These are phyloP conservation scores for Colletotrichum australisinense DNA, from an alignment of 2,329 filamentous ascomycete genomes.

Conservation along the genomic window DNA sequence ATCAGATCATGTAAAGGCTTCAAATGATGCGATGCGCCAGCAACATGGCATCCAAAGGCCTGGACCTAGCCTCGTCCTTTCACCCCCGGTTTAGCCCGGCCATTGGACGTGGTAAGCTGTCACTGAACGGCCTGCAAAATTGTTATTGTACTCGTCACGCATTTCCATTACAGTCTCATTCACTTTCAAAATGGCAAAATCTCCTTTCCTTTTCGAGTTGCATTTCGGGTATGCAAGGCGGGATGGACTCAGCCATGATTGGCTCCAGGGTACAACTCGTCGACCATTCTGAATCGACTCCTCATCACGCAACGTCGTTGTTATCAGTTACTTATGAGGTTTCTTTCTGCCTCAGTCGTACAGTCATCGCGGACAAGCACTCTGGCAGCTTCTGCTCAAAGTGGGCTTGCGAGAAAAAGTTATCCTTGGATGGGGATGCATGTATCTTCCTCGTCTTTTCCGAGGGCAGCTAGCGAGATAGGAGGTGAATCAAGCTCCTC, in stretches of 20 bases:
- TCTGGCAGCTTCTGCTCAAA: background rate
- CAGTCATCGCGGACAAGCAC: background rate
- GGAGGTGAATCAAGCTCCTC: background rate
- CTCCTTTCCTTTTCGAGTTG: background rate
- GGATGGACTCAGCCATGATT: background rate
- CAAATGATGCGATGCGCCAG: background rate
- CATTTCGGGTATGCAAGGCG: background rate
- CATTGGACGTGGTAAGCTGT: background rate
- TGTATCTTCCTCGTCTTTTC: background rate
- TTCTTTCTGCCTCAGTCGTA: background rate
- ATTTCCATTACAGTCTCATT: background rate
- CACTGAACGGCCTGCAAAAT: background rate
- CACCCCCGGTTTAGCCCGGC: background rate
- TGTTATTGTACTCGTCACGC: slow-evolving; percentile 10
- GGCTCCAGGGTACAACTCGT: background rate
- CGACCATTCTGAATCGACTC: background rate
- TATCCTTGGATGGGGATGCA: slow-evolving; percentile 7
- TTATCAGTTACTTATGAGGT: background rate
- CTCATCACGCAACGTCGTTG: slow-evolving; percentile 8
- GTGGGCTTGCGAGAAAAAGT: slow-evolving; percentile 7
- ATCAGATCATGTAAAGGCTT: slow-evolving; percentile 88
- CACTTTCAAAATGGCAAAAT: slow-evolving; percentile 9
- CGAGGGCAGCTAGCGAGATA: background rate
- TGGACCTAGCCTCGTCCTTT: too few relatives aligned
- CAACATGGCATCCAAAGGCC: background rate